Evolutionary conservation across 768 basidiomycete genomes (phyloP).

Genomic region (Kwoniella mangroviensis): DNA sequence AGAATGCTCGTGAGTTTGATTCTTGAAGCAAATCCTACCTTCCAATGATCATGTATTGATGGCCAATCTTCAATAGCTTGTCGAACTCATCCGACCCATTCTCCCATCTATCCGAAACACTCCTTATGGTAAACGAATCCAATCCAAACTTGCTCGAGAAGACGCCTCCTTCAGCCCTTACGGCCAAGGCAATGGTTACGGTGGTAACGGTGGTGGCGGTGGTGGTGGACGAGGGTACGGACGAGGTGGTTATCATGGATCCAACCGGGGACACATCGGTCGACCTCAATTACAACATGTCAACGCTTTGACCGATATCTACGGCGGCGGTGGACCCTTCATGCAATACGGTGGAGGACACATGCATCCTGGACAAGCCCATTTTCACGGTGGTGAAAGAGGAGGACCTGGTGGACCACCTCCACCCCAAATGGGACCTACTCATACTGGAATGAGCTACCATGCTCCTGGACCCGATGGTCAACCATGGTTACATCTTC

Average conservation of each 20-base stretch:
- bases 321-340: conserved; percentile 51
- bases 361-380: conserved; percentile 16
- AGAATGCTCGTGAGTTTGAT: conserved; percentile 66
- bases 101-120: conserved; percentile 98
- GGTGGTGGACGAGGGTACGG: conserved; percentile 34
- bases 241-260: conserved; percentile 30
- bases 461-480: conserved; percentile 53
- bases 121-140: conserved; percentile 98
- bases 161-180: conserved; percentile 63
- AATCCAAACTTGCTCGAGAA: conserved; percentile 96
- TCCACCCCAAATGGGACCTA: conserved; percentile 31
- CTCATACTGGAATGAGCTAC: conserved; percentile 49
- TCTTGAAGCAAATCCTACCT: too few species aligned
- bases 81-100: conserved; percentile 98
- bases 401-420: conserved; percentile 24
- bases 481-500: conserved; percentile 50
- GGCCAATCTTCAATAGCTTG: conserved; percentile 62
- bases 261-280: conserved; percentile 49
- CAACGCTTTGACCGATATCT: conserved; percentile 58
- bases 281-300: conserved; percentile 57
- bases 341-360: conserved; percentile 26
- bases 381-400: conserved; percentile 16
- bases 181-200: conserved; percentile 28
- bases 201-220: conserved; percentile 34
- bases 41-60: not conserved